These are phyloP conservation scores for Xerocomus spinulosus DNA, from an alignment of 768 basidiomycete genomes.

Conservation along the genomic window DNA sequence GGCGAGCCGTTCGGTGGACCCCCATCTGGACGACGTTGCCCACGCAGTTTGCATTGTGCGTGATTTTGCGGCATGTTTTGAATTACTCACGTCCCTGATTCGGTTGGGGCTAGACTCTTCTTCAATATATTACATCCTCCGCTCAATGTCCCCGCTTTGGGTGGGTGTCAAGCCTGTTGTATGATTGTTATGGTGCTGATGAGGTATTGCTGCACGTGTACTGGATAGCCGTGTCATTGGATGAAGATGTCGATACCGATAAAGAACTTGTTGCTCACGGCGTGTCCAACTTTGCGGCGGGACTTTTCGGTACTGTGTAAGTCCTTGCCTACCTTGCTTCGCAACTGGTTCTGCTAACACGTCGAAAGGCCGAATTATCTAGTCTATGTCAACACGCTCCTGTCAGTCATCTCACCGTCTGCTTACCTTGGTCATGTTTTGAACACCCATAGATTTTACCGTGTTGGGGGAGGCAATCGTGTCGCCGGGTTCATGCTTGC, in stretches of 20 bases:
- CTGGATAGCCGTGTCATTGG: conserved; percentile 72
- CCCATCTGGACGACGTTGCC: conserved; percentile 82
- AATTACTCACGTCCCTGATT: conserved; percentile 12
- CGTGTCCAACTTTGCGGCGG: conserved; percentile 82
- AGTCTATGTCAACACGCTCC: conserved; percentile 80
- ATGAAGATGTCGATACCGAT: conserved; percentile 87
- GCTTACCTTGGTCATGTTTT: neutral
- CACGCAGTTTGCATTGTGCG: conserved; percentile 88
- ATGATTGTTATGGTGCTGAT: neutral
- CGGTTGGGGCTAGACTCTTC: conserved; percentile 51
- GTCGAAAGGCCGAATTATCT: conserved; percentile 69
- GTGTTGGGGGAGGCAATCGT: conserved; percentile 84
- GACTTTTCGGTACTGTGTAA: conserved; percentile 75
- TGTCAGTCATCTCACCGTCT: conserved; percentile 46
- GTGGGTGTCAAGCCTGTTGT: conserved; percentile 33
- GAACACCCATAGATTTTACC: conserved; percentile 61
- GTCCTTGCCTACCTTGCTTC: conserved; percentile 21
- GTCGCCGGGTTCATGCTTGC: conserved; percentile 85
- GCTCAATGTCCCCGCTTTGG: conserved; percentile 84
- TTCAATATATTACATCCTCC: conserved; percentile 85
- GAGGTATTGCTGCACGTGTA: neutral
- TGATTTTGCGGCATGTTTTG: conserved; percentile 14
- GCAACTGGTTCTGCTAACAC: conserved; percentile 2
- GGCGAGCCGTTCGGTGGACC: conserved; percentile 51
- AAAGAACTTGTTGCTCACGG: conserved; percentile 92